A percentile compares a stretch with the other conserved stretches of the same genome.
Evolutionary conservation across 306 rosid genomes (phyloP).

Genomic region (Cicer judaicum): DNA sequence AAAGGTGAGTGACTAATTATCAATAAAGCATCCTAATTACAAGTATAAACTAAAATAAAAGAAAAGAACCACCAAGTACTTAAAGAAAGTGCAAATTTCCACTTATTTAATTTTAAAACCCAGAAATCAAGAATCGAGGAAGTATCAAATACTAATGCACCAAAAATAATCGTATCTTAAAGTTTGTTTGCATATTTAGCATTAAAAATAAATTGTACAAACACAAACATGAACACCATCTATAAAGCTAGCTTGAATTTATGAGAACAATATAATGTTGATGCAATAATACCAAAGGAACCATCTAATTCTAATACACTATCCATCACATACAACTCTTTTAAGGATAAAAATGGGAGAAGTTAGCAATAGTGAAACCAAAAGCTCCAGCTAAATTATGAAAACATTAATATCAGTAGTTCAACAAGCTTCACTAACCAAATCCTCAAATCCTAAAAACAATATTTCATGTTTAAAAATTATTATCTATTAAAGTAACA

Average conservation of each 20-base stretch:
- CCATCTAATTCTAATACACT: too few species aligned
- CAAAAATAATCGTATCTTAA: neutral
- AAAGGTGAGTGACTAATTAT: too few species aligned
- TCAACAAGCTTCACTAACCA: neutral
- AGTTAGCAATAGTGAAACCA: neutral
- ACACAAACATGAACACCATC: conserved; percentile 1
- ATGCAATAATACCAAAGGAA: neutral
- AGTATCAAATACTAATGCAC: neutral
- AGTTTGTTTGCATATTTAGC: neutral
- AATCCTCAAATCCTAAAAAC: conserved; percentile 15
- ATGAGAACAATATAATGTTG: neutral
- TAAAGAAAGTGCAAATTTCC: neutral
- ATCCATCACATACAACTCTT: neutral
- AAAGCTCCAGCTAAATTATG: neutral
- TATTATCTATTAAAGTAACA: too few species aligned
- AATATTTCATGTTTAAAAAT: neutral
- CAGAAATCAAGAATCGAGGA: neutral
- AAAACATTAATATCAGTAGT: neutral
- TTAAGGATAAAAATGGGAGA: neutral
- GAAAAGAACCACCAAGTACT: neutral
- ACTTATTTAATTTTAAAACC: too few species aligned
- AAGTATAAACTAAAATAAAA: too few species aligned
- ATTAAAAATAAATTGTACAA: neutral
- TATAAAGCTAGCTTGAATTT: neutral
- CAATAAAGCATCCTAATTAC: too few species aligned